Percentiles rank a stretch among this genome's conserved stretches.
phyloP scores from a whole-genome alignment of 2,329 filamentous ascomycete species.

The Golovinomyces cichoracearum region DNA sequence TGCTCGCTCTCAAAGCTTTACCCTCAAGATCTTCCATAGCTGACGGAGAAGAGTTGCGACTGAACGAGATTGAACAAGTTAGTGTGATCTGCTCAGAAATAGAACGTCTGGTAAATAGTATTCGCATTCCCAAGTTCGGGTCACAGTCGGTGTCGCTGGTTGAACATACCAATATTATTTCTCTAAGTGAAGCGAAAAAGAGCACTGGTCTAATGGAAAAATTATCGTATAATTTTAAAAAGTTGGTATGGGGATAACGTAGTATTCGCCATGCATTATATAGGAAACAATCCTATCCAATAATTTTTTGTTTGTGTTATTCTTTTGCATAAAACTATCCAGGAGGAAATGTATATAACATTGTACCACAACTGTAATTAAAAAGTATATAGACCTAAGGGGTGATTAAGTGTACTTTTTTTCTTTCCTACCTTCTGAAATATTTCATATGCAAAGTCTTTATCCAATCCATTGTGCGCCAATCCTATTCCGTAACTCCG shows the following conservation, averaged over 20 bases:
- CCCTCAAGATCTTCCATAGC: conserved; percentile 20
- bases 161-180: conserved; percentile 47
- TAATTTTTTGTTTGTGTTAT: too few relatives aligned
- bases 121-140: conserved; percentile 16
- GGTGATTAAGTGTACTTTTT: too few relatives aligned
- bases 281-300: too few relatives aligned
- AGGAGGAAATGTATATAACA: too few relatives aligned
- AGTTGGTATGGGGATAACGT: conserved; percentile 49
- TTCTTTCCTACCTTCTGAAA: too few relatives aligned
- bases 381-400: too few relatives aligned
- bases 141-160: conserved; percentile 22
- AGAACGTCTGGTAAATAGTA: conserved; percentile 33
- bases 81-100: conserved; percentile 46
- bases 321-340: too few relatives aligned
- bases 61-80: conserved; percentile 15
- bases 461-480: too few relatives aligned
- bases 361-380: too few relatives aligned
- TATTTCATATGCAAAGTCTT: too few relatives aligned
- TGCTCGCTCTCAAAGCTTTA: conserved; percentile 31
- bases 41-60: conserved; percentile 4
- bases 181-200: conserved; percentile 57
- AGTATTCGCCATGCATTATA: too few relatives aligned
- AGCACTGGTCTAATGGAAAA: conserved; percentile 71
- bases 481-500: too few relatives aligned
- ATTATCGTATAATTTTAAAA: conserved; percentile 73